Evolutionary conservation across 73 alveolate species (phyloP).

Genomic region (Blepharisma japonicum): DNA sequence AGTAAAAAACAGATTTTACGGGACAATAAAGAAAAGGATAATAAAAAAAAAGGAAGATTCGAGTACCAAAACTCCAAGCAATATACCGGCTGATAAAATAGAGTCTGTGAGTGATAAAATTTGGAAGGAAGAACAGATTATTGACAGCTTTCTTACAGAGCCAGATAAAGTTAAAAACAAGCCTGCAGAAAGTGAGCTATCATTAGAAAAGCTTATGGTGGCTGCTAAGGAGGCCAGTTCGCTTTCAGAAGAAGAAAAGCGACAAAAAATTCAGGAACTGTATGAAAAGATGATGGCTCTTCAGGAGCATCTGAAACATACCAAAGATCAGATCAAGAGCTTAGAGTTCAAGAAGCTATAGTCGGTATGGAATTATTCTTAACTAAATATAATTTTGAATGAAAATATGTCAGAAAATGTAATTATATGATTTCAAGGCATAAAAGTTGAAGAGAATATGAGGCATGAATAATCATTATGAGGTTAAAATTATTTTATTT

Average conservation of each 20-base stretch:
- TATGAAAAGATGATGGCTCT: background rate
- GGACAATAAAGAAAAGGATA: background rate
- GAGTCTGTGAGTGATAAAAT: background rate
- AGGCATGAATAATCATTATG: too few species aligned
- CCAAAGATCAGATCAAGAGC: background rate
- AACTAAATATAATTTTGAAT: too few species aligned
- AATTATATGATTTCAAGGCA: too few species aligned
- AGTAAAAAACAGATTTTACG: conserved; percentile 14
- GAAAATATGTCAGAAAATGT: too few species aligned
- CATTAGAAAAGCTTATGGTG: too few species aligned
- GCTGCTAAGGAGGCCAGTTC: too few species aligned
- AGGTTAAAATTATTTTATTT: too few species aligned
- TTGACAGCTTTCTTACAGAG: background rate
- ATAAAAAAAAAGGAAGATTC: background rate
- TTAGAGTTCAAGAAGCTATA: too few species aligned
- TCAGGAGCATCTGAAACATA: background rate
- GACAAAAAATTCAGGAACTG: background rate
- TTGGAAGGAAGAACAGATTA: background rate
- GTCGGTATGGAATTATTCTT: too few species aligned
- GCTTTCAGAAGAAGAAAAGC: background rate
- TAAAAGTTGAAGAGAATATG: too few species aligned
- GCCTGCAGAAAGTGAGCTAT: too few species aligned
- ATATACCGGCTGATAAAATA: background rate
- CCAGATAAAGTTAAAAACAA: too few species aligned
- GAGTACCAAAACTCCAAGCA: background rate